phyloP scores from a whole-genome alignment of 2,329 filamentous ascomycete species.

The Hyphodiscus sp. region DNA sequence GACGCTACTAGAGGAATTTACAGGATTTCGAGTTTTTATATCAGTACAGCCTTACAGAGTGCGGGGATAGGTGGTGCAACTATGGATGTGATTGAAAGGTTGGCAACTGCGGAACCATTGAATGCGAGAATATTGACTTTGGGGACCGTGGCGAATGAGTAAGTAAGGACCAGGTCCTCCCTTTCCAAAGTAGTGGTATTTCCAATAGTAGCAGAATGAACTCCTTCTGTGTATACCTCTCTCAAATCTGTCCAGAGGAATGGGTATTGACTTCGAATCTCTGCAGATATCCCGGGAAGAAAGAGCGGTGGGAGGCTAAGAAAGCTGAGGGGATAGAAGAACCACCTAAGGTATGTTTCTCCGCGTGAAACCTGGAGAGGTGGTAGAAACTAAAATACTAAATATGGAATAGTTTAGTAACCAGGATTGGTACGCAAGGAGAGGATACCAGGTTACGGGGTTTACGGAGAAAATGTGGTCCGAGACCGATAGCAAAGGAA shows the following conservation, averaged over 20 bases:
- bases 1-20: slow-evolving; percentile 14
- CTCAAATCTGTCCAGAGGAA: too few species aligned
- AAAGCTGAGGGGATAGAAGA: neutral
- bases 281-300: slow-evolving; percentile 1
- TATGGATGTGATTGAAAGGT: slow-evolving; percentile 19
- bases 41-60: slow-evolving; percentile 21
- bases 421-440: slow-evolving; percentile 24
- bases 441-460: slow-evolving; percentile 20
- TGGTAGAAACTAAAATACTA: slow-evolving; percentile 1
- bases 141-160: slow-evolving; percentile 13
- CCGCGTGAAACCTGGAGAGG: too few species aligned
- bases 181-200: neutral
- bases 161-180: neutral
- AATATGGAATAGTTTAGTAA: slow-evolving; percentile 16
- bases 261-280: too few species aligned
- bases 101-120: slow-evolving; percentile 18
- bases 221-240: too few species aligned
- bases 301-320: slow-evolving; percentile 11
- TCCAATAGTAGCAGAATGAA: too few species aligned
- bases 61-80: slow-evolving; percentile 19
- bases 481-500: slow-evolving; percentile 14
- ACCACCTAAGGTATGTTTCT: neutral
- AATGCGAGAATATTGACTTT: slow-evolving; percentile 18
- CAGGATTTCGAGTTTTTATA: slow-evolving; percentile 21
- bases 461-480: slow-evolving; percentile 9